These are phyloP conservation scores for Acmispon strigosus DNA, from an alignment of 306 rosid species.

Conservation along the genomic window DNA sequence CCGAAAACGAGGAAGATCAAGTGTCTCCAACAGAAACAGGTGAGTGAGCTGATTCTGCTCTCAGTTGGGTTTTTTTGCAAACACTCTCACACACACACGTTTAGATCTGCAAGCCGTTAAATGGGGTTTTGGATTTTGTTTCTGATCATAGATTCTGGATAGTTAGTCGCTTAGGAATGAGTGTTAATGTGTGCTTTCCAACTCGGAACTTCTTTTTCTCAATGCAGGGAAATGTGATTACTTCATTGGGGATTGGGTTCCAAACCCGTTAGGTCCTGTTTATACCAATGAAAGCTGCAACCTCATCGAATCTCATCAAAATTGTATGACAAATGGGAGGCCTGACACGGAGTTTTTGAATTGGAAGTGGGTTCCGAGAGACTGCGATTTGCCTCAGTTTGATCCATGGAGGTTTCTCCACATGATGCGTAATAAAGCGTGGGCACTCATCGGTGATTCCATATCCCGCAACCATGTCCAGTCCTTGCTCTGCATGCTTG, in stretches of 20 bases:
- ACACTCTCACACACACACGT: background rate
- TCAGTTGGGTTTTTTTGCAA: no score
- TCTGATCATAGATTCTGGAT: background rate
- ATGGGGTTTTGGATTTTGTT: background rate
- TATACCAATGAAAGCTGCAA: conserved; percentile 74
- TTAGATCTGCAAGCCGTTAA: background rate
- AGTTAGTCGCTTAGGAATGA: background rate
- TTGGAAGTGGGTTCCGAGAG: conserved; percentile 87
- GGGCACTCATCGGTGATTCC: conserved; percentile 95
- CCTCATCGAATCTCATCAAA: conserved; percentile 76
- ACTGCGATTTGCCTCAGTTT: conserved; percentile 59
- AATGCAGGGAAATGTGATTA: conserved; percentile 67
- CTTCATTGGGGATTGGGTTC: conserved; percentile 80
- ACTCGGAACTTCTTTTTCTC: background rate
- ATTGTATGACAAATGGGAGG: conserved; percentile 82
- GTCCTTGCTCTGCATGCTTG: conserved; percentile 77
- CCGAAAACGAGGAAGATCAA: conserved; percentile 26
- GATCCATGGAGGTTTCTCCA: conserved; percentile 60
- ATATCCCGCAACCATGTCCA: conserved; percentile 94
- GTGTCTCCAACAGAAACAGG: conserved; percentile 15
- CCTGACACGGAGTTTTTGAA: conserved; percentile 63
- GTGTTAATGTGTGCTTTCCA: background rate
- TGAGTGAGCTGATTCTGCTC: background rate
- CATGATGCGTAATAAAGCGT: conserved; percentile 64
- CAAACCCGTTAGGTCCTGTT: conserved; percentile 51